Evolutionary conservation across 1,284 basidiomycete genomes (phyloP), one percentile per base, ranked within the genome.

Genomic region (Butyriboletus appendiculatus): DNA sequence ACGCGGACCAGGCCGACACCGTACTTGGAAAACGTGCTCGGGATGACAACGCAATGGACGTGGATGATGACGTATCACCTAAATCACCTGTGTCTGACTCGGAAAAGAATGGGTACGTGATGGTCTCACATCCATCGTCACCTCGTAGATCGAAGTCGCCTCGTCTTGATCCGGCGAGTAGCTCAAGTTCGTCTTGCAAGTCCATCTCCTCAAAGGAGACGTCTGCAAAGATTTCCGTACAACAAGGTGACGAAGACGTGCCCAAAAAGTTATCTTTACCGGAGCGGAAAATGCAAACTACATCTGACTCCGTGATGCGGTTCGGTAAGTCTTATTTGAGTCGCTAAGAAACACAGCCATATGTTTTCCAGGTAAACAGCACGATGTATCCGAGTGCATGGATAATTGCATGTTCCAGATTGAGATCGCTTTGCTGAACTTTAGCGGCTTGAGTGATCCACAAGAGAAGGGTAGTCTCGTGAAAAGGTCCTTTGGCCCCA

Each of bases 331-430:
- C 40, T 10, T 16, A 15, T 50, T 9, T 41, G 26, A n/a, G 11
- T 43, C 14, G 15, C 12, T 18, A 16, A 53, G 34, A 6, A 38
- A 41, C 24, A 14, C 14, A 24, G 12, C 41, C 40, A 26, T 40
- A 59, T 40, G n/a, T 32, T 50, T 55, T 43, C 26, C 42, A 70
- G 94, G 94, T n/a, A 88, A 92, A 60, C 96, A 99, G 66, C 96
- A 99, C 67, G 96, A 99, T 69, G 96, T 98, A 3, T 91, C 96
- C 0, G 96, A 99, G 73, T 98, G 96, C 71, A 92, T 99, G 84
- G 96, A 99, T 74, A 99, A 99, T 65, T 96, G 96, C 74, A 90
- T 99, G 78, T 97, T 97, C 74, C 97, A 99, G 73, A 92, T 99
- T 55, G 96, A 99, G 72, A 90, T 92, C 10, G 96, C 95, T 0